A percentile compares a stretch with the other conserved stretches of the same genome.
These are phyloP conservation scores for Huntiella abstrusa DNA, from an alignment of 2,329 filamentous ascomycete species.

Conservation along the genomic window DNA sequence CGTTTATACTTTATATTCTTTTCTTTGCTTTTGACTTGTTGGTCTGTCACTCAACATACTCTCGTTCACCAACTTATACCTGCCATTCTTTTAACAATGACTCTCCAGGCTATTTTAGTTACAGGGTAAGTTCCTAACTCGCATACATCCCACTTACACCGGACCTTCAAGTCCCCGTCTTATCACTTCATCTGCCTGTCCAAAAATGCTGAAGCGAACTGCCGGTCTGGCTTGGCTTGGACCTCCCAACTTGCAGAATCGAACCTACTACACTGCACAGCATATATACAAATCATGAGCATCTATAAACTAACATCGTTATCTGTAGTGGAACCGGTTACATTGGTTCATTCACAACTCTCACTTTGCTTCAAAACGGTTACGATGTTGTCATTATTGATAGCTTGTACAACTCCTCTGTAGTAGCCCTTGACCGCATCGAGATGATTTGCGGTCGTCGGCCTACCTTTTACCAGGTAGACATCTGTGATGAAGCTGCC, in stretches of 20 bases:
- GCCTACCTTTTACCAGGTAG: conserved; percentile 65
- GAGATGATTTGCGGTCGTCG: conserved; percentile 82
- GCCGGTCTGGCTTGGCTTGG: neutral
- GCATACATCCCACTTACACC: neutral
- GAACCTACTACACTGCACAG: neutral
- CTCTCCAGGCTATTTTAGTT: conserved; percentile 73
- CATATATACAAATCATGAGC: neutral
- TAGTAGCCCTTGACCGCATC: conserved; percentile 82
- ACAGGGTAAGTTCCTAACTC: conserved; percentile 50
- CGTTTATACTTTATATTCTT: conserved; percentile 11
- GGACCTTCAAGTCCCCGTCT: neutral
- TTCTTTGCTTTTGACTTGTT: neutral
- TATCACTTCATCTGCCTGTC: conserved; percentile 1
- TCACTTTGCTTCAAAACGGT: conserved; percentile 78
- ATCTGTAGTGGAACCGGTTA: conserved; percentile 83
- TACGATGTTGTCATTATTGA: conserved; percentile 96
- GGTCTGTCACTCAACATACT: neutral
- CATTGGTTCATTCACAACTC: conserved; percentile 91
- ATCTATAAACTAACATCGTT: neutral
- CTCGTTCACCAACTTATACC: conserved; percentile 3
- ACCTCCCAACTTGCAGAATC: neutral
- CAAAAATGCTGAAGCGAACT: neutral
- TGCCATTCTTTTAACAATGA: conserved; percentile 32
- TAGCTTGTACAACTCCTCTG: conserved; percentile 91
- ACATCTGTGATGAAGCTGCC: conserved; percentile 69